Percentiles rank a stretch among this genome's conserved stretches.
Evolutionary conservation across 441 rosid genomes (phyloP).

Genomic region (Adansonia rubrostipa): DNA sequence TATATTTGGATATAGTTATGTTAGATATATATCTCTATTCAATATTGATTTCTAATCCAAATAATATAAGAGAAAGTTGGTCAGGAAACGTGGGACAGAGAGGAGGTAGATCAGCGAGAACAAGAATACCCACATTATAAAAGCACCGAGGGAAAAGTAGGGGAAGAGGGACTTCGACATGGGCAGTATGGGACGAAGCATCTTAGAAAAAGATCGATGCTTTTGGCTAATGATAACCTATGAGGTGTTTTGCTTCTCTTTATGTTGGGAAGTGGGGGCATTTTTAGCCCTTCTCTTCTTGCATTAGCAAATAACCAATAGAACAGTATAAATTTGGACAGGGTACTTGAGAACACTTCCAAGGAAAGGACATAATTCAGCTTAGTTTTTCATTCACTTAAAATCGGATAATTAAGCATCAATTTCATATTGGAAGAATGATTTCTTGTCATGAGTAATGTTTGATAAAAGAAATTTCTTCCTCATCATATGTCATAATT

Average conservation of each 20-base stretch:
- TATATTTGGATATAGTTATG: no score
- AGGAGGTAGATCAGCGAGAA: no score
- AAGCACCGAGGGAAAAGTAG: neutral
- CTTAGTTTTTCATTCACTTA: constrained; percentile 11
- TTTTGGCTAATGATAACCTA: constrained; percentile 20
- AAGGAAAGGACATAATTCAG: neutral
- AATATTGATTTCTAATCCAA: no score
- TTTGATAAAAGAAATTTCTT: constrained; percentile 1
- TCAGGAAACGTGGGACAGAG: no score
- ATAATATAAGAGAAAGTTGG: no score
- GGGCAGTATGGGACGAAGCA: constrained; percentile 40
- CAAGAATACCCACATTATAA: neutral
- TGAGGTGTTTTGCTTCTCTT: neutral
- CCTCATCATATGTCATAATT: constrained; percentile 2
- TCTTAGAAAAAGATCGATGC: constrained; percentile 27
- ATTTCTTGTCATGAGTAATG: constrained; percentile 21
- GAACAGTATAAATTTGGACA: constrained; percentile 22
- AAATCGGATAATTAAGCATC: neutral
- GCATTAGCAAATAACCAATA: constrained; percentile 16
- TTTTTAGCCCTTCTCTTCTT: neutral
- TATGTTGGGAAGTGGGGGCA: constrained; percentile 15
- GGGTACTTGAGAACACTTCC: constrained; percentile 13
- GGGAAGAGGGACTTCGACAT: neutral
- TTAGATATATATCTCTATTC: no score
- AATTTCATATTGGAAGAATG: neutral